Conservation (phyloP, 257 asterid genomes). For the Scutellaria barbata region DNA sequence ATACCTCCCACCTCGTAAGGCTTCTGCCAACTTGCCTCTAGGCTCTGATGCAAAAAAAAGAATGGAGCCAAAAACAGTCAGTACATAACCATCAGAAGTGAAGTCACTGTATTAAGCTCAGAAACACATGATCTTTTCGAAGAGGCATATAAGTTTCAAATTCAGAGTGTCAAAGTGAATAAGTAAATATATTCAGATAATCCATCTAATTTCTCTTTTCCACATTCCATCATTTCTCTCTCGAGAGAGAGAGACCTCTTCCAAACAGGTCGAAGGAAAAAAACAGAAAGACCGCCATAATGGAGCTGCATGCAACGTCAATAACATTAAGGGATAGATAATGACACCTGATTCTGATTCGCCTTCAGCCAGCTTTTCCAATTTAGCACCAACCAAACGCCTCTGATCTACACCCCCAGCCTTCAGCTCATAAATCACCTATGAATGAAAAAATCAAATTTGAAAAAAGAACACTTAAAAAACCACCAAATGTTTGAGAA, state of each 20-base stretch:
- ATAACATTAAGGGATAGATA: not conserved
- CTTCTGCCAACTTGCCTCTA: slow-evolving; percentile 88
- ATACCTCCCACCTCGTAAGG: slow-evolving; percentile 98
- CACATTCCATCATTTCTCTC: too few relatives aligned
- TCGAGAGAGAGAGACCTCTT: too few relatives aligned
- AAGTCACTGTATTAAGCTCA: not conserved
- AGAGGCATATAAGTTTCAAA: not conserved
- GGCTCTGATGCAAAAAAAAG: slow-evolving; percentile 53
- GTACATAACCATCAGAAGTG: not conserved
- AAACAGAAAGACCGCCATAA: too few relatives aligned
- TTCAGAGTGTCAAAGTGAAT: not conserved
- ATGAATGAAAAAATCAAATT: not conserved
- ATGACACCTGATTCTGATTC: slow-evolving; percentile 74
- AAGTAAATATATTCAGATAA: too few relatives aligned
- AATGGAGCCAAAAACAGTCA: slow-evolving; percentile 11
- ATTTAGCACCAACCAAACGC: slow-evolving; percentile 91
- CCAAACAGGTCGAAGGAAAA: too few relatives aligned
- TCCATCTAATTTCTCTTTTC: too few relatives aligned
- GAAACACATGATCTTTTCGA: not conserved
- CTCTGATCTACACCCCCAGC: slow-evolving; percentile 97
- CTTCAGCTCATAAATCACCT: slow-evolving; percentile 95
- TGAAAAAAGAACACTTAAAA: not conserved
- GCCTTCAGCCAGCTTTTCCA: slow-evolving; percentile 97
- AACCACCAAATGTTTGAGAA: not conserved
- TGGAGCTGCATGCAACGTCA: not conserved